These are phyloP conservation scores for Tanacetum coccineum DNA, from an alignment of 129 eudicot species.

Conservation along the genomic window DNA sequence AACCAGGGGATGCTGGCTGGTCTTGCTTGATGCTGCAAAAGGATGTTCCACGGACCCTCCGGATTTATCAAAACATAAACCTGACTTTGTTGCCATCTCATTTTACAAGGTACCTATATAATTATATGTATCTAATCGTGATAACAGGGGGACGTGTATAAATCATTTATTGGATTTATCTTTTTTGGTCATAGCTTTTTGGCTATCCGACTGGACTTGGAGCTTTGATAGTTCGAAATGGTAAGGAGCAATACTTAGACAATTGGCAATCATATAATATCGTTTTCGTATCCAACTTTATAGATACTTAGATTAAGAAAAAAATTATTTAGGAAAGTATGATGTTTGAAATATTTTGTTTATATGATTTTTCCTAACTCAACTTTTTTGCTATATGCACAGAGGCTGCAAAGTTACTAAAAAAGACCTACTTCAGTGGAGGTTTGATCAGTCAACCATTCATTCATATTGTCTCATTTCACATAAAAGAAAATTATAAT, in stretches of 20 bases:
- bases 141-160: neutral
- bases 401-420: conserved; percentile 81
- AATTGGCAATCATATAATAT: neutral
- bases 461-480: neutral
- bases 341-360: neutral
- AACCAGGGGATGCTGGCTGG: conserved; percentile 77
- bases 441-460: conserved; percentile 43
- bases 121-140: neutral
- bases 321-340: neutral
- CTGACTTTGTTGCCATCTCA: conserved; percentile 87
- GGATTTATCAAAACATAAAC: conserved; percentile 64
- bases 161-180: conserved; percentile 8
- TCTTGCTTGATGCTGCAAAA: conserved; percentile 95
- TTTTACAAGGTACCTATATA: conserved; percentile 74
- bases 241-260: conserved; percentile 37
- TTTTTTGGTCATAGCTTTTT: conserved; percentile 51
- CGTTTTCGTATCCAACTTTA: neutral
- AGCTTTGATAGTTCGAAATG: conserved; percentile 82
- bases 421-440: conserved; percentile 93
- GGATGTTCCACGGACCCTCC: conserved; percentile 91
- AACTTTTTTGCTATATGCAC: conserved; percentile 6
- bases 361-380: no score
- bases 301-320: no score
- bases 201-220: conserved; percentile 99
- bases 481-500: neutral